Evolutionary conservation across 805 yeast species (phyloP).

Genomic region (Wickerhamomyces chambardii): DNA sequence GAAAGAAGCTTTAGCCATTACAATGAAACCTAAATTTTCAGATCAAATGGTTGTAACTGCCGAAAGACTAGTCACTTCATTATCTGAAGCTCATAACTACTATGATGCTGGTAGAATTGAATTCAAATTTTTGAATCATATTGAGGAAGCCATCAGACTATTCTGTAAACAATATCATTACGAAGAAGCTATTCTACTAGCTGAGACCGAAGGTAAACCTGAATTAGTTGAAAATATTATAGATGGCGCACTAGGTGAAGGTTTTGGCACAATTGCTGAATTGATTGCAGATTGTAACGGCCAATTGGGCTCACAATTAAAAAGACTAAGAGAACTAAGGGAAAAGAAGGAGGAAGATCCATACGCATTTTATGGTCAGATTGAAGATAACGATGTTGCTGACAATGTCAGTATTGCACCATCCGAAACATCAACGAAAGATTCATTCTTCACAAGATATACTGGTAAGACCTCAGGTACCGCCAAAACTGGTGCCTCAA

Average conservation of each 20-base stretch:
- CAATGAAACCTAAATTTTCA: constrained; percentile 29
- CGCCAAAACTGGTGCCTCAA: constrained; percentile 92
- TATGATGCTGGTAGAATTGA: constrained; percentile 77
- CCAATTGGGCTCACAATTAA: constrained; percentile 77
- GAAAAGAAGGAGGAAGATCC: constrained; percentile 81
- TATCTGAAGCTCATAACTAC: constrained; percentile 64
- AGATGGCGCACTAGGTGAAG: constrained; percentile 75
- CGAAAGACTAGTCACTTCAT: constrained; percentile 46
- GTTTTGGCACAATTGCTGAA: constrained; percentile 83
- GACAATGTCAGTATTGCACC: constrained; percentile 95
- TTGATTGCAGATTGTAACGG: constrained; percentile 87
- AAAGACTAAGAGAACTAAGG: constrained; percentile 77
- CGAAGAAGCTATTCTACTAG: constrained; percentile 68
- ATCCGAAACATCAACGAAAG: constrained; percentile 86
- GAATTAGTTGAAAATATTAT: constrained; percentile 49
- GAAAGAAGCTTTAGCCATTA: constrained; percentile 73
- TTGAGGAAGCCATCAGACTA: constrained; percentile 52
- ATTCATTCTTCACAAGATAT: constrained; percentile 89
- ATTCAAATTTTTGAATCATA: constrained; percentile 47
- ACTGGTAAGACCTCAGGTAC: constrained; percentile 96
- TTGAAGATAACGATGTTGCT: constrained; percentile 57
- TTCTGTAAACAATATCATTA: constrained; percentile 71
- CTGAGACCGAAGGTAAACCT: constrained; percentile 29
- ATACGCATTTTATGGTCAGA: constrained; percentile 69
- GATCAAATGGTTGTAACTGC: constrained; percentile 38